Percentiles rank a stretch among this genome's conserved stretches.
Conservation (phyloP, 1,284 basidiomycete genomes). For the Phaffia rhodozyma region DNA sequence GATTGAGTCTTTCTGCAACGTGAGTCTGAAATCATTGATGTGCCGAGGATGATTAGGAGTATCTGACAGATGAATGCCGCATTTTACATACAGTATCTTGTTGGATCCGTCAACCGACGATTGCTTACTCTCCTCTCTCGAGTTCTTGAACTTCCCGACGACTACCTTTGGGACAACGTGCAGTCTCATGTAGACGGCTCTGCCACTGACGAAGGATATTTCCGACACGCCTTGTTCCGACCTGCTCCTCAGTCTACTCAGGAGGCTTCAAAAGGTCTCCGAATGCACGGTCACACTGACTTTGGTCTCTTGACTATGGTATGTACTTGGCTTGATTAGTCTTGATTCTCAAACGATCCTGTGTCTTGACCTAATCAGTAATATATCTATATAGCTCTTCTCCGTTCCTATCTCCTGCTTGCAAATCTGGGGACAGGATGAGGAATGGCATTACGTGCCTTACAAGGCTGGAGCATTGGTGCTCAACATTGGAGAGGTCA, state of each 20-base stretch:
- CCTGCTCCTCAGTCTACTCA: constrained; percentile 31
- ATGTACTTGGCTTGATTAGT: neutral
- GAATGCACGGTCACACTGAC: constrained; percentile 39
- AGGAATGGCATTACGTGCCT: constrained; percentile 35
- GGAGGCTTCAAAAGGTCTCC: constrained; percentile 31
- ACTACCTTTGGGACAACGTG: constrained; percentile 36
- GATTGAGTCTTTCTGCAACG: constrained; percentile 34
- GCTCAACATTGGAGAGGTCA: constrained; percentile 27
- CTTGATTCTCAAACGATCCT: neutral
- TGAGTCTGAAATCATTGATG: constrained; percentile 24
- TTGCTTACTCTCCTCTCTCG: constrained; percentile 36
- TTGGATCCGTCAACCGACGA: constrained; percentile 30
- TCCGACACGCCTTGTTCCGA: constrained; percentile 37
- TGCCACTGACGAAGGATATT: constrained; percentile 34
- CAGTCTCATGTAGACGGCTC: constrained; percentile 30
- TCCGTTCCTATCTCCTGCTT: constrained; percentile 37
- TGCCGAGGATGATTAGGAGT: neutral
- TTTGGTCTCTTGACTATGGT: constrained; percentile 30
- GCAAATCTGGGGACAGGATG: constrained; percentile 36
- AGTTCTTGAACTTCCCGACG: constrained; percentile 36
- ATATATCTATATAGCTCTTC: constrained; percentile 31
- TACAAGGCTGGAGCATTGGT: constrained; percentile 30
- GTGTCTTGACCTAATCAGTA: too few species aligned
- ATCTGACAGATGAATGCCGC: neutral
- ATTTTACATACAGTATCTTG: constrained; percentile 22